Base-by-base conservation (phyloP, 1,284 basidiomycete genomes). In the Papiliotrema flavescens region DNA sequence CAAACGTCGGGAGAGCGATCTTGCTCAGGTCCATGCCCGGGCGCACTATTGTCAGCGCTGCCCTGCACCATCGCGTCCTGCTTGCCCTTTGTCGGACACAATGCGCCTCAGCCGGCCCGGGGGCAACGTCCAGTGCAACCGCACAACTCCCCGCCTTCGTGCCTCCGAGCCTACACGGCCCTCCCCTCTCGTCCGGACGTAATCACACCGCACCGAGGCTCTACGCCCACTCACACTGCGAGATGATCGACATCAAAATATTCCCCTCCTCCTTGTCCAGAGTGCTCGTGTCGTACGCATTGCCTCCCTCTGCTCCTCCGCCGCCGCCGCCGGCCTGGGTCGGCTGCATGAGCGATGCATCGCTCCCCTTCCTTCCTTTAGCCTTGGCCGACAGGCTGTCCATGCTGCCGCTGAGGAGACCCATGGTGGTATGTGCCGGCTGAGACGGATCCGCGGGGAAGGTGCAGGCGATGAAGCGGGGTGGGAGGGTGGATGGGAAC, bases 1-100 rank as follows among this genome's bases (percentile, higher is more conserved):
- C 93, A 67, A 97, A 97, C 0, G 92, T 96, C 44, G 88, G 89
- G 74, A 91, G 88, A 17, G 94, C 92, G 60, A 97, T 91, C 76
- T 91, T 89, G 63, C 85, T 87, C 50, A 97, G 83, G 78, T 98
- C 94, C 93, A 97, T 97, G 43, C 95, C 93, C 32, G 80, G 78
- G 83, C 92, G 84, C 35, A 97, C 84, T 79, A 40, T 20, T 17
- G 39, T 40, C 5, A 40, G 39, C 39, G 17, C 39, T 20, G 20
- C 17, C 39, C 20, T 40, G 15, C 17, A 11, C 9, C 17, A 36
- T 36, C n/a, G n/a, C n/a, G n/a, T n/a, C n/a, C n/a, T n/a, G n/a
- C n/a, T n/a, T n/a, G n/a, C n/a, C n/a, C n/a, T n/a, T n/a, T n/a
- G n/a, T n/a, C n/a, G n/a, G n/a, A n/a, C n/a, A n/a, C n/a, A n/a